These are phyloP conservation scores for Chlorella ohadii DNA, from an alignment of 139 green algal species.

Conservation along the genomic window DNA sequence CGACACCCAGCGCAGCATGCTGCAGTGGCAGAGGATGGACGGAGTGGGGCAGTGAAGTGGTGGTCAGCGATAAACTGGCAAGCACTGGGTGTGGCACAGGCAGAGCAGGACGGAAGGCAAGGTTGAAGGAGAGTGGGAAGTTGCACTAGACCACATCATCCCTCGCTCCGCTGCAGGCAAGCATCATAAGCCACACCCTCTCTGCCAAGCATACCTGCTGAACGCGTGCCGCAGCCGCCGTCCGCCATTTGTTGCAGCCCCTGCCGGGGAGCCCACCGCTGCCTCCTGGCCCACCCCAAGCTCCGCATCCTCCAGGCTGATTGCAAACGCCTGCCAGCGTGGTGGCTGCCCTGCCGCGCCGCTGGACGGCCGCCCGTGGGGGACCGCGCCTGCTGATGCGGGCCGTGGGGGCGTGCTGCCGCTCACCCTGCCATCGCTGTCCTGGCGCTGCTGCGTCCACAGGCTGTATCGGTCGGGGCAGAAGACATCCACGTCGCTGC, in stretches of 20 bases:
- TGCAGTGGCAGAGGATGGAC: too few relatives aligned
- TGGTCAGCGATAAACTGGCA: too few relatives aligned
- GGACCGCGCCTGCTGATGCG: not conserved
- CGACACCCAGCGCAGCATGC: slow-evolving; percentile 8
- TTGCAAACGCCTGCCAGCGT: not conserved
- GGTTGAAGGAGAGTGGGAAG: too few relatives aligned
- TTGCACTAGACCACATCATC: too few relatives aligned
- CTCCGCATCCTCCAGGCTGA: not conserved
- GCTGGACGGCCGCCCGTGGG: not conserved
- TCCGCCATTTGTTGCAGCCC: too few relatives aligned
- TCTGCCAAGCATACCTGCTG: too few relatives aligned
- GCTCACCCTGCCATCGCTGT: not conserved
- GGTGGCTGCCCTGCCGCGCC: not conserved
- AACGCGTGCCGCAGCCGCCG: too few relatives aligned
- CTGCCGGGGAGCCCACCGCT: not conserved
- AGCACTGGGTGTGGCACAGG: too few relatives aligned
- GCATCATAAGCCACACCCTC: too few relatives aligned
- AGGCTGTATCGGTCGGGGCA: slow-evolving; percentile 9
- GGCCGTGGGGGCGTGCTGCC: not conserved
- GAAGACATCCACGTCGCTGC: slow-evolving; percentile 12
- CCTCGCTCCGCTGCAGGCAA: too few relatives aligned
- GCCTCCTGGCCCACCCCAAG: not conserved
- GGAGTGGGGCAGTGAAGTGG: too few relatives aligned
- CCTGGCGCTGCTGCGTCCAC: not conserved
- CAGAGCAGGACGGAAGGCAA: too few relatives aligned